Base-by-base conservation (phyloP, 441 rosid species). In the Adansonia rubrostipa region DNA sequence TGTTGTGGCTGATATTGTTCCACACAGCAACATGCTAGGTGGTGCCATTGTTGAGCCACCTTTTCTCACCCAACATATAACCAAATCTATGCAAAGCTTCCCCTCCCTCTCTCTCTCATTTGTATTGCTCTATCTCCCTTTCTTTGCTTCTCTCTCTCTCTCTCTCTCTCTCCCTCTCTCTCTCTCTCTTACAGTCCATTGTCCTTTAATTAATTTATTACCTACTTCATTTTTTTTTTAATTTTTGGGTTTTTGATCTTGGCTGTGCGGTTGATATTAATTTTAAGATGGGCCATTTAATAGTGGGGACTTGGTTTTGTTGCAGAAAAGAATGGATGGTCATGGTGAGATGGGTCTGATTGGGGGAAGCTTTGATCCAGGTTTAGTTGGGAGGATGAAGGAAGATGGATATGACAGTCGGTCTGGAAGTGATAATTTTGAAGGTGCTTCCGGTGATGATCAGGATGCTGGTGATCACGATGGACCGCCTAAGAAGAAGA, bases 361-460 rank as follows among this genome's bases (percentile, higher is more conserved):
- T 53, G 82, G 84, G 28, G 91, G 75, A 70, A 82, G 77, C 61
- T 81, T 82, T 1, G 85, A 89, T 74, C 75, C 80, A 1, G 83
- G 72, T 77, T 14, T 54, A 24, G 4, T 36, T 14, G 85, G 77
- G 53, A 82, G 76, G 80, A 69, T 63, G 60, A 82, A 47, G 80
- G 89, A 87, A 33, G 90, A 86, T 74, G 89, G 81, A 54, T 80
- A 77, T 24, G 94, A 86, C 50, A 90, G 86, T 78, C 79, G 79
- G 79, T 87, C 93, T 36, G 89, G 86, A 57, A 86, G 89, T 65
- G 88, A 87, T 73, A 89, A 88, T 80, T 63, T 87, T 40, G 92
- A 87, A 33, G 86, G 75, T 4, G 89, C 82, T 61, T 91, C 92
- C 22, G 96, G 92, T 1, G 93, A 91, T 68, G 91, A 91, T 77